phyloP scores from a whole-genome alignment of 1,284 basidiomycete species.

The Singerocomus rubriflavus region DNA sequence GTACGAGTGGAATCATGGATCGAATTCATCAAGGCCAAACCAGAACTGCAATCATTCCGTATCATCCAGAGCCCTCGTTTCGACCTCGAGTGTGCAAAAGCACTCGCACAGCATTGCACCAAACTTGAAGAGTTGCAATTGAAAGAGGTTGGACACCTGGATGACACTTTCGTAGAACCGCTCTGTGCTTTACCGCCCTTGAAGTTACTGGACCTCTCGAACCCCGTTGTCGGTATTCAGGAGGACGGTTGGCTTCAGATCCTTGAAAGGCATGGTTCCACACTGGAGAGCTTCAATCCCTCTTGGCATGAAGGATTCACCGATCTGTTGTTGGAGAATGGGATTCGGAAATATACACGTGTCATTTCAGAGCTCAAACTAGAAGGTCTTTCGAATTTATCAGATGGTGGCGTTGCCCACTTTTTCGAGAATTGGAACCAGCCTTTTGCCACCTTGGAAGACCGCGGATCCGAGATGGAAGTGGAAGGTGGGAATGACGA shows the following conservation, averaged over 20 bases:
- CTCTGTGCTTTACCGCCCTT: conserved; percentile 50
- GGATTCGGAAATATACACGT: conserved; percentile 55
- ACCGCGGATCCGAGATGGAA: conserved; percentile 19
- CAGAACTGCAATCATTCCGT: conserved; percentile 66
- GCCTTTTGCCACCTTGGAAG: conserved; percentile 14
- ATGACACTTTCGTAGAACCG: conserved; percentile 59
- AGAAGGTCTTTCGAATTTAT: conserved; percentile 58
- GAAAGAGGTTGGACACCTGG: conserved; percentile 74
- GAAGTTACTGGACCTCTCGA: conserved; percentile 58
- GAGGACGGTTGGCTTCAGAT: conserved; percentile 61
- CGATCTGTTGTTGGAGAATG: conserved; percentile 57
- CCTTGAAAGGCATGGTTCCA: conserved; percentile 42
- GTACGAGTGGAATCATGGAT: conserved; percentile 78
- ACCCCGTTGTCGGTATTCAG: conserved; percentile 49
- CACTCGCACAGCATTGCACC: conserved; percentile 63
- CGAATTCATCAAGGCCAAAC: conserved; percentile 65
- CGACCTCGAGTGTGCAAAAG: conserved; percentile 65
- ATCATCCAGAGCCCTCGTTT: conserved; percentile 90
- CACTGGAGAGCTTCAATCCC: conserved; percentile 55
- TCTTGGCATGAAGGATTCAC: conserved; percentile 60
- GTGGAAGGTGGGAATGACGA: conserved; percentile 6
- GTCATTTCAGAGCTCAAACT: conserved; percentile 58
- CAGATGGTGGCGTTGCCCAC: conserved; percentile 62
- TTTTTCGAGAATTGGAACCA: conserved; percentile 54
- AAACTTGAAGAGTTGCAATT: conserved; percentile 70